Conservation (phyloP, 441 rosid species). For the Erysimum pusillum region DNA sequence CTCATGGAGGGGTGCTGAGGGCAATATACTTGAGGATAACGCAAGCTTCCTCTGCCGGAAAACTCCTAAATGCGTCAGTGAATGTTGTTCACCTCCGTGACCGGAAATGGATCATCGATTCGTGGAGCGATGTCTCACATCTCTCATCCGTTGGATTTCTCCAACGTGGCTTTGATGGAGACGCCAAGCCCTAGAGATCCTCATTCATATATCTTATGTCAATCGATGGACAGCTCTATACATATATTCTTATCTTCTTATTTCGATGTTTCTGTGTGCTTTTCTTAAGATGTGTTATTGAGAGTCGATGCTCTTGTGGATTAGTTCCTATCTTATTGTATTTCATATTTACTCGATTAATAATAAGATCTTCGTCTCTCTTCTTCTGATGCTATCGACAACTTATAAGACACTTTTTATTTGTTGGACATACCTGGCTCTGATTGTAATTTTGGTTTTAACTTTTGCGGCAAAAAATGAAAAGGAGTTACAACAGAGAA, state of each 20-base stretch:
- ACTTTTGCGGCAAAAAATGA: neutral
- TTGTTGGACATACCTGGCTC: neutral
- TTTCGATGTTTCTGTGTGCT: neutral
- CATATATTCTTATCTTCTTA: conserved; percentile 6
- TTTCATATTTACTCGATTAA: conserved; percentile 3
- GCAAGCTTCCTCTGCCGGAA: conserved; percentile 49
- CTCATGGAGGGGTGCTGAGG: conserved; percentile 62
- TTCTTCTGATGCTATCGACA: neutral
- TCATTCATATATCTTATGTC: neutral
- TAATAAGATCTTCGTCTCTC: neutral
- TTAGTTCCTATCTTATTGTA: conserved; percentile 10
- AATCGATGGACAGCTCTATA: neutral
- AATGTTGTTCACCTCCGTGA: conserved; percentile 38
- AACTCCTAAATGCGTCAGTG: conserved; percentile 49
- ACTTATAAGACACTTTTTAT: neutral
- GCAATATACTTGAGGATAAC: conserved; percentile 50
- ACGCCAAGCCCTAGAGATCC: conserved; percentile 42
- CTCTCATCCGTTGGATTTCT: conserved; percentile 47
- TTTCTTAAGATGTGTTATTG: neutral
- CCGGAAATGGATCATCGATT: conserved; percentile 37
- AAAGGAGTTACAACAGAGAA: neutral
- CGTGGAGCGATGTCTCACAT: conserved; percentile 55
- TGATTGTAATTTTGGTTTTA: neutral
- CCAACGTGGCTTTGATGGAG: conserved; percentile 52
- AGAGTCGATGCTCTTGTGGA: conserved; percentile 17